A percentile compares a stretch with the other conserved stretches of the same genome.
Evolutionary conservation across 2,329 filamentous ascomycete genomes (phyloP).

Genomic region (Harringtonia aguacate): DNA sequence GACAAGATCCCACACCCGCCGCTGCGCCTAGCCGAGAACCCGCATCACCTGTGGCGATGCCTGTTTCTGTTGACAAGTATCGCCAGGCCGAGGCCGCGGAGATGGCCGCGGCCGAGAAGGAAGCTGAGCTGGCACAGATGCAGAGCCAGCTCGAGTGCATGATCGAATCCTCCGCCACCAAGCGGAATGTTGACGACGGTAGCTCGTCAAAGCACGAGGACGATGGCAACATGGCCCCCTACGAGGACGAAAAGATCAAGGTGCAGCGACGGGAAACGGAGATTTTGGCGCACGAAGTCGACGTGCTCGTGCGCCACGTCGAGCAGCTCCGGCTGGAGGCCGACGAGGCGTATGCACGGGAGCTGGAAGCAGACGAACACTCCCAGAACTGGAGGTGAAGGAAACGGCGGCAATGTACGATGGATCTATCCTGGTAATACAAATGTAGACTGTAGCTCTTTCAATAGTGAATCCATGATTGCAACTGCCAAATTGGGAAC

Average conservation of each 20-base stretch:
- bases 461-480: neutral
- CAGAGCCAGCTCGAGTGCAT: slow-evolving; percentile 14
- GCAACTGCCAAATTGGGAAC: too few species aligned
- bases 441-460: neutral
- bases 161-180: slow-evolving; percentile 3
- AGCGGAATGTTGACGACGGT: neutral
- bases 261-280: slow-evolving; percentile 13
- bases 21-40: neutral
- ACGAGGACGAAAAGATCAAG: slow-evolving; percentile 9
- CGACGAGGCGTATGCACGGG: slow-evolving; percentile 35
- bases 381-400: neutral
- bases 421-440: too few species aligned
- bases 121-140: slow-evolving; percentile 15
- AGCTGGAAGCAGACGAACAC: slow-evolving; percentile 24
- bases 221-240: slow-evolving; percentile 3
- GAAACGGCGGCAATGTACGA: too few species aligned
- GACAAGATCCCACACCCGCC: neutral
- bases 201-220: neutral
- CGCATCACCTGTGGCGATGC: too few species aligned
- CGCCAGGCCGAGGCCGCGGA: slow-evolving; percentile 23
- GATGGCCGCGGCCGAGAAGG: slow-evolving; percentile 20
- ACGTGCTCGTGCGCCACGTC: slow-evolving; percentile 25
- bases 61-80: slow-evolving; percentile 24
- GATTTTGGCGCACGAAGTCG: slow-evolving; percentile 24
- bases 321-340: slow-evolving; percentile 30